Evolutionary conservation across 768 basidiomycete species (phyloP).

Genomic region (Tremella yokohamensis): DNA sequence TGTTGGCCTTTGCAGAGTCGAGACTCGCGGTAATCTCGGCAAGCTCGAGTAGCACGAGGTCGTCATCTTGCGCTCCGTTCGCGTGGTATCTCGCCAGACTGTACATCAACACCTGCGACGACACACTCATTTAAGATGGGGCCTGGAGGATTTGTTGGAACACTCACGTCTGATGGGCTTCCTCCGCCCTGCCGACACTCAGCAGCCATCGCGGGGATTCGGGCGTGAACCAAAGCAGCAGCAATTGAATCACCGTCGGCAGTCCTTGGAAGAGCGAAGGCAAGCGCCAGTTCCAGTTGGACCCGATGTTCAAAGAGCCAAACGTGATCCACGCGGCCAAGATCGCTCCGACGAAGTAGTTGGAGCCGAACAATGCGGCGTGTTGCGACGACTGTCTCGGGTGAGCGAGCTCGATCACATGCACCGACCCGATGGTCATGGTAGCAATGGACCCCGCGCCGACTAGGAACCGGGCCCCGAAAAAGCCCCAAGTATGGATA

Average conservation of each 20-base stretch:
- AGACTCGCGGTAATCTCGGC: conserved; percentile 33
- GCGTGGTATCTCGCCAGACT: conserved; percentile 41
- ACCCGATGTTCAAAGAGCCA: conserved; percentile 18
- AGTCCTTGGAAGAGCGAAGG: conserved; percentile 18
- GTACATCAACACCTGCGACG: too few relatives aligned
- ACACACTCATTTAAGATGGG: too few relatives aligned
- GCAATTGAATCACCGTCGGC: conserved; percentile 12
- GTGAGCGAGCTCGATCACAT: neutral
- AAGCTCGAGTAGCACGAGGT: conserved; percentile 38
- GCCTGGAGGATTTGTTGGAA: too few relatives aligned
- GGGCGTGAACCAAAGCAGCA: conserved; percentile 21
- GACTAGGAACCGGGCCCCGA: neutral
- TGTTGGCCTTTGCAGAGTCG: conserved; percentile 25
- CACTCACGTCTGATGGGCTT: conserved; percentile 32
- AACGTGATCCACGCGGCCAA: conserved; percentile 7
- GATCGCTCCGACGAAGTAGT: neutral
- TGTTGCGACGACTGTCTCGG: neutral
- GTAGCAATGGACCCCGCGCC: neutral
- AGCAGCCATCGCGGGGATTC: conserved; percentile 48
- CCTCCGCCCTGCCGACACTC: conserved; percentile 3
- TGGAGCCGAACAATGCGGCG: conserved; percentile 6
- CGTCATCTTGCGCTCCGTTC: conserved; percentile 35
- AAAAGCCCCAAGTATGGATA: too few relatives aligned
- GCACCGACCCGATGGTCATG: neutral
- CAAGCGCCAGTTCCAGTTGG: conserved; percentile 22